Evolutionary conservation across 2,329 filamentous ascomycete genomes (phyloP), one percentile per base, ranked within the genome.

Genomic region (Aspergillus spinulosporus): DNA sequence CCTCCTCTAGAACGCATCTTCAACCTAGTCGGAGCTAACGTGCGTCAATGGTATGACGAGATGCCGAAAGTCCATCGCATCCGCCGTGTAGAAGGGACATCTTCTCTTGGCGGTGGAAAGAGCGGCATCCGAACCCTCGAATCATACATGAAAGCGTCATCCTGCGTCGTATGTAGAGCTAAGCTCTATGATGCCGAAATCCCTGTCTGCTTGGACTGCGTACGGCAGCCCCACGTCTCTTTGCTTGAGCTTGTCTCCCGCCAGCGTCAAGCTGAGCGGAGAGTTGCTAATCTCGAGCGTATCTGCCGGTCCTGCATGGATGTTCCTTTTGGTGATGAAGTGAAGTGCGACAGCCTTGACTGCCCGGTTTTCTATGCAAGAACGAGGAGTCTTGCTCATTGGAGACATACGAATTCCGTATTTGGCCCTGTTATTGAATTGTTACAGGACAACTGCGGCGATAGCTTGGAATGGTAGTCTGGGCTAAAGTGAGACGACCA

Each of bases 1-100:
- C 94, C 94, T 5, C 94, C 94, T 0, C 82, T 99, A 0, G 93
- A 97, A 73, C 87, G 94, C 29, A 97, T 99, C 62, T 97, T 99
- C 78, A 96, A 94, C 67, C 86, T 99, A 2, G 89, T 97, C 2
- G 94, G 94, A 5, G 94, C 92, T 32, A 96, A 94, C 69, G 89
- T 97, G 0, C 80, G 89, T 14, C 83, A 85, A 57, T 99, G 94
- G 94, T 97, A 92, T 68, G 91, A 96, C 61, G 92, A 97, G 74
- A 95, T 97, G 91, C 93, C 93, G 45, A 96, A 95, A 71, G 81
- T 94, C 15, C 89, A 92, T 68, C 86, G 88, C 6, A 84, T 93
- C 45, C 83, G 87, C 29, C 84, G 83, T 53, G 75, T 90, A n/a
- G 80, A 82, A 56, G 68, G 68, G 6, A 65, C 68, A 59, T 71